Base-by-base conservation (phyloP, 2,329 filamentous ascomycete species). In the Exophiala sp. region DNA sequence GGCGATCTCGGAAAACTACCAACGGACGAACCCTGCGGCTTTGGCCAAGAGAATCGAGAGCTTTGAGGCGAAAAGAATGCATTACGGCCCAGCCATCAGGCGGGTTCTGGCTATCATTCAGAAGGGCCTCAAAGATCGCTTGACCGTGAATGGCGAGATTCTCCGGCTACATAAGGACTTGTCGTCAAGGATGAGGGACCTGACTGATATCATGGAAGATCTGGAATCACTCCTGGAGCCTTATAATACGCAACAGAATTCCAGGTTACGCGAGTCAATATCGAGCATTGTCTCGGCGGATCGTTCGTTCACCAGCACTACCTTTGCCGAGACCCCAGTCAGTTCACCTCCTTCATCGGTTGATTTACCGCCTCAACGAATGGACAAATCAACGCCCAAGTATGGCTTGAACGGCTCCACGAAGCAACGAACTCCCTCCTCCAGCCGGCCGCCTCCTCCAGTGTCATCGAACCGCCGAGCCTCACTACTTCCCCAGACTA, bases 91-190 rank as follows among this genome's bases (percentile, higher is more conserved):
- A 8, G 91, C 93, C 1, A 94, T 98, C 64, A 88, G 93, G 65
- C 81, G 90, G 35, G 88, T 98, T 6, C 71, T 97, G 14, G 83
- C 85, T 32, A 94, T 97, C 64, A 96, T 97, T 43, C 88, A 96
- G 60, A 91, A 88, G 64, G 93, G 93, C n/a, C 85, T 97, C 62
- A 86, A 87, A 64, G 89, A 97, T 63, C 82, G 93, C n/a, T 74
- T 96, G 43, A 97, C 93, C 0, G 88, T 97, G 48, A 97, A 98
- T 64, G 93, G 93, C 38, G 93, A 97, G 68, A 93, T 97, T 55
- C 69, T 97, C 22, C 81, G 89, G 38, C 74, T 97, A 24, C 85
- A 95, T 62, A 80, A 82, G 5, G 90, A 97, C 61, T 85, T 96
- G 72, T 83, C 88, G 62, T 76, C 81, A n/a, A 83, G 85, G 61